Evolutionary conservation across 2,329 filamentous ascomycete genomes (phyloP), one percentile per base, ranked within the genome.

Genomic region (Colletotrichum eremochloae): DNA sequence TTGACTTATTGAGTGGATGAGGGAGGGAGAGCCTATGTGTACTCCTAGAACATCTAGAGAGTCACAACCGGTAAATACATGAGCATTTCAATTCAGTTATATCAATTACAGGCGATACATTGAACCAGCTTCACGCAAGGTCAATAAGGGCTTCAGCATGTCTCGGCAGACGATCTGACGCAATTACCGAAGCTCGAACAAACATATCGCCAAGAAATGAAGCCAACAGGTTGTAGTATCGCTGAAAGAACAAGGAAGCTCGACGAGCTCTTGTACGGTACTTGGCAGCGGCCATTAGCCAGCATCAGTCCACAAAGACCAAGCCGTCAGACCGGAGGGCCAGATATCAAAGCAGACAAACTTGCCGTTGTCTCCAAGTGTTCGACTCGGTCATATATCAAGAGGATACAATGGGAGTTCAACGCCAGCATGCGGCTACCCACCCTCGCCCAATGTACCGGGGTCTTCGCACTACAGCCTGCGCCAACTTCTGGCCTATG

Each of bases 311-410:
- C 53, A n/a, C 18, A n/a, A 2, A 56, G 31, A 36, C 31, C 31
- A 42, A 58, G 36, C n/a, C 36, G 2, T 20, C 63, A n/a, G 44
- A 71, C 18, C 55, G 50, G 48, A 36, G 57, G 6, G 14, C 56
- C 14, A 46, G 60, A 20, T 31, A 63, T 11, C 64, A 69, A 33
- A 67, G 8, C 6, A 18, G 5, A 18, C 24, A 53, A 11, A n/a
- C 46, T 48, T 24, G 46, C 9, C 46, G n/a, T 48, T 24, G 46
- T 20, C 46, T 48, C 20, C 20, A 1, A 24, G n/a, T 24, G 46
- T 24, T n/a, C 5, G 46, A 12, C 12, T 12, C 20, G 2, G 44
- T 46, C 18, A 11, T 11, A 24, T 48, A 48, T 48, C 46, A n/a
- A 48, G n/a, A 44, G 20, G 44, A 48, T 20, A 48, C n/a, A n/a